Conservation (phyloP, 352 stramenopile species). For the Phytophthora chlamydospora region DNA sequence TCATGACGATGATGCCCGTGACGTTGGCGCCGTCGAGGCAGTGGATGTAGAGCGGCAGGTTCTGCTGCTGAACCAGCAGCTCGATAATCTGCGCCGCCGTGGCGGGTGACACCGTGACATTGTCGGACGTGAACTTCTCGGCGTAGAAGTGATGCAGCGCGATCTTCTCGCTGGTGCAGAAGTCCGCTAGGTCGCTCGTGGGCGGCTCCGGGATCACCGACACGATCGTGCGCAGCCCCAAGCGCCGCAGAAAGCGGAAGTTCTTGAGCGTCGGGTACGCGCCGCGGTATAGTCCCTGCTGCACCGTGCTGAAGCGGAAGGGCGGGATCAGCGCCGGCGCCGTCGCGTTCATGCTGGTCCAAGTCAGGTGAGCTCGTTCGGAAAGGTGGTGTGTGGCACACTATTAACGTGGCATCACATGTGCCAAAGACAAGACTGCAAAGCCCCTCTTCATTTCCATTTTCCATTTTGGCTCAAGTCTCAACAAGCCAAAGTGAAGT, state of each 20-base stretch:
- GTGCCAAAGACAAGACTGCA: constrained; percentile 11
- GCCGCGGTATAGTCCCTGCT: constrained; percentile 81
- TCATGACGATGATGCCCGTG: constrained; percentile 88
- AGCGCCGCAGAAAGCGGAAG: constrained; percentile 78
- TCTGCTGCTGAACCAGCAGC: constrained; percentile 76
- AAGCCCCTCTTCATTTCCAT: constrained; percentile 3
- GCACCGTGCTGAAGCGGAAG: constrained; percentile 87
- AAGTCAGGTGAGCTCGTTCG: neutral
- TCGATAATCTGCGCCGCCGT: constrained; percentile 81
- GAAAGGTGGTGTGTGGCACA: constrained; percentile 26
- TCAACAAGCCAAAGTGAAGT: neutral
- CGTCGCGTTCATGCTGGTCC: constrained; percentile 42
- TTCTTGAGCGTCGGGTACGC: constrained; percentile 89
- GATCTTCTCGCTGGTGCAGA: constrained; percentile 77
- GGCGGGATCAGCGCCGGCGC: constrained; percentile 81
- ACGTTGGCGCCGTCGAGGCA: constrained; percentile 90
- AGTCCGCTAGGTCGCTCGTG: constrained; percentile 76
- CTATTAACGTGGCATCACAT: constrained; percentile 18
- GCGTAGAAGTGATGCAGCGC: constrained; percentile 79
- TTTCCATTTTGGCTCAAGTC: constrained; percentile 12
- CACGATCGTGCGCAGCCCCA: constrained; percentile 80
- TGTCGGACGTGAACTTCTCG: constrained; percentile 90
- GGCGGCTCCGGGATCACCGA: constrained; percentile 84
- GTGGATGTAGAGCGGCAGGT: constrained; percentile 86
- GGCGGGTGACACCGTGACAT: constrained; percentile 81